Evolutionary conservation across 2,329 filamentous ascomycete genomes (phyloP), one percentile per base, ranked within the genome.

Genomic region (Penicillium sp.): DNA sequence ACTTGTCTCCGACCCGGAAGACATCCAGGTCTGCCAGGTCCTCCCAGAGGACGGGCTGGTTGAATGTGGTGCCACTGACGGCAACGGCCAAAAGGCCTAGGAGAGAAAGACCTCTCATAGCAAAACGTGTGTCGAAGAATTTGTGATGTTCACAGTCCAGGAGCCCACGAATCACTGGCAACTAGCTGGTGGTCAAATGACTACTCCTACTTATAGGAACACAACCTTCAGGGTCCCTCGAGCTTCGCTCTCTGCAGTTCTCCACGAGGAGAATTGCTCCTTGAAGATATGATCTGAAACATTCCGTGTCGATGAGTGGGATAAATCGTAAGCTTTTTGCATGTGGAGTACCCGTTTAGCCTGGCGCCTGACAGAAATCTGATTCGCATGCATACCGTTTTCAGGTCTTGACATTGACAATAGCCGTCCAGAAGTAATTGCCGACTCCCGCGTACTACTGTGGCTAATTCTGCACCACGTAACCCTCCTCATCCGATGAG

Each of bases 11-110:
- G 0, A 83, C 77, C 6, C 81, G 77, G 64, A 83, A 80, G 15
- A 86, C 75, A 63, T 86, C 84, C 17, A 82, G 75, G 62, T 86
- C 84, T 0, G 84, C 79, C 38, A 84, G 77, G 63, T 86, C 84
- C 55, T 83, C 75, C 75, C 80, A 86, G 2, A 86, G 70, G n/a
- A 85, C 74, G 0, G 83, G 84, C 64, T 86, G 85, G 14, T 69
- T 73, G 65, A 82, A 82, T 35, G 34, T 50, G 20, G 51, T 17
- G 39, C 51, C 51, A 43, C 25, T 54, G 5, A 54, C 51, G 38
- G 51, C 38, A 20, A 41, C 28, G 14, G 51, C 51, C 38, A 54
- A 8, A 28, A 54, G 37, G 37, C 51, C 14, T 5, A 54, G 38
- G n/a, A 41, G 20, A 14, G 51, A n/a, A 14, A 54, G 15, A 31